Base-by-base conservation (phyloP, 2,329 filamentous ascomycete species). In the Ophiosphaerella herpotricha region DNA sequence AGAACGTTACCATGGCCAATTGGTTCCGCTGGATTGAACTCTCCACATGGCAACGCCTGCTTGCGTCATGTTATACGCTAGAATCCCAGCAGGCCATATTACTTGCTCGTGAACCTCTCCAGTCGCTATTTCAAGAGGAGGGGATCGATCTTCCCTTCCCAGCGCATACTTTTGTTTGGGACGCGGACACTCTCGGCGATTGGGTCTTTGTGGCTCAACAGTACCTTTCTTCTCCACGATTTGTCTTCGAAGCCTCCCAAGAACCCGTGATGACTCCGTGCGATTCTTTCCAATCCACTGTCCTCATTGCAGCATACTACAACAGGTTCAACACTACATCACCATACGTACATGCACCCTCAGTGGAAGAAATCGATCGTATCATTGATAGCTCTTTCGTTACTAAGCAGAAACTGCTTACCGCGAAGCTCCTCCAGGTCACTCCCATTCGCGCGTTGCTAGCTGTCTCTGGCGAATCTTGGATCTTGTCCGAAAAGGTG, bases 401-500 rank as follows among this genome's bases (percentile, higher is more conserved):
- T 12, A 71, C 58, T 7, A 61, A 56, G 35, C 61, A 67, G 33
- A 61, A 60, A 37, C 69, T 75, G 18, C 65, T 73, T 14, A 70
- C 71, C 2, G 60, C 70, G 13, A 73, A 73, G 48, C 67, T 78
- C 1, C 63, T 72, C 14, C 71, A 69, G 36, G 54, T 71, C 7
- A 70, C 68, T 4, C 77, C 76, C 0, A 55, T 77, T 5, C 73
- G 74, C 16, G 70, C 75, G 1, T 60, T 79, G 4, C 60, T 79
- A 12, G 75, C 76, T 26, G 70, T 78, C 0, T 70, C 74, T 4
- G 75, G 76, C 32, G 75, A 78, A 43, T 71, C 74, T 13, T 79
- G 76, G 76, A 66, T 77, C 7, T 60, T 78, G n/a, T 72, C 66
- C 1, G 73, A 76, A 49, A 77, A 78, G 42, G 59, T 78, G 2